A percentile compares a stretch with the other conserved stretches of the same genome.
phyloP scores from a whole-genome alignment of 1,139 yeast species.

The Debaryomyces psychrophilus region DNA sequence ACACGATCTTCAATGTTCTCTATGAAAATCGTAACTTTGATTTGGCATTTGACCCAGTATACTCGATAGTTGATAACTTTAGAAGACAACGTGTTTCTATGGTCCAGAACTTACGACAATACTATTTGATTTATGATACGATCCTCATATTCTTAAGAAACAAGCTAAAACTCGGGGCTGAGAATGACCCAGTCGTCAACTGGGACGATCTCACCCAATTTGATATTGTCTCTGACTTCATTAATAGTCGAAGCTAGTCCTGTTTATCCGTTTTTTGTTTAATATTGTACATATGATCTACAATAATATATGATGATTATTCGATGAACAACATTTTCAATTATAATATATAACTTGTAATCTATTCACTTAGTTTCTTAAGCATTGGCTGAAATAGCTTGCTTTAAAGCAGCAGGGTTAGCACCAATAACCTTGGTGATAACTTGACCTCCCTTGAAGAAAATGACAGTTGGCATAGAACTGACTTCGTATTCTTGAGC shows the following conservation, averaged over 20 bases:
- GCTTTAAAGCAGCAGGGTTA: slow-evolving; percentile 79
- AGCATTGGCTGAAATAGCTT: slow-evolving; percentile 60
- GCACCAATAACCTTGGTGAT: slow-evolving; percentile 83
- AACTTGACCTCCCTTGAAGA: slow-evolving; percentile 75
- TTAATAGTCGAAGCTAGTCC: slow-evolving; percentile 14
- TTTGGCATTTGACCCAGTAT: slow-evolving; percentile 40
- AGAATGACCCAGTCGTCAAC: not conserved
- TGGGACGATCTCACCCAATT: slow-evolving; percentile 28
- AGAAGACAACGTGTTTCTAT: slow-evolving; percentile 76
- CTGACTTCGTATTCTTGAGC: slow-evolving; percentile 75
- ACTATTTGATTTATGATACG: slow-evolving; percentile 67
- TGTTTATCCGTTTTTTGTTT: not conserved
- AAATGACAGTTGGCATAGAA: slow-evolving; percentile 88
- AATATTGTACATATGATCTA: not conserved
- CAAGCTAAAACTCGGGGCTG: not conserved
- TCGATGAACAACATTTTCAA: not conserved
- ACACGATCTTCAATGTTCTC: slow-evolving; percentile 57
- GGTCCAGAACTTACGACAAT: slow-evolving; percentile 83
- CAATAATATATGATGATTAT: not conserved
- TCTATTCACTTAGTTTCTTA: slow-evolving; percentile 25
- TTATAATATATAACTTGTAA: not conserved
- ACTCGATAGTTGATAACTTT: slow-evolving; percentile 57
- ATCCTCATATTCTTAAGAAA: slow-evolving; percentile 29
- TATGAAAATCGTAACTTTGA: slow-evolving; percentile 16
- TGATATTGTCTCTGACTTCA: slow-evolving; percentile 30